Percentiles rank a stretch among this genome's conserved stretches.
Conservation (phyloP, 2,329 filamentous ascomycete species). For the Coniochaeta prunicola region DNA sequence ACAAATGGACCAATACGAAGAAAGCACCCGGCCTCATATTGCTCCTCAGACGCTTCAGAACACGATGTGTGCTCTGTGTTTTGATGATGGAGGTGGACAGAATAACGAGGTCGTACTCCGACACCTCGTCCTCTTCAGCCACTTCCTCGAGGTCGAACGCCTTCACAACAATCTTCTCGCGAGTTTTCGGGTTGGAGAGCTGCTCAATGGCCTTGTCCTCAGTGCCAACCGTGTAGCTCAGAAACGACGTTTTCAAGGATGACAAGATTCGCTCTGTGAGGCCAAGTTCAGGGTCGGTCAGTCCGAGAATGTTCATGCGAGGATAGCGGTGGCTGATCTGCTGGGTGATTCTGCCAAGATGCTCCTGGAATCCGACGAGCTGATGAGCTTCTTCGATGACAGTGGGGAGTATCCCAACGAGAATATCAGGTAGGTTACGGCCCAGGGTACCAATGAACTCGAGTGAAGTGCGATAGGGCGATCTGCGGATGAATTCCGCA, state of each 20-base stretch:
- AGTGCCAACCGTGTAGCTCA: conserved; percentile 19
- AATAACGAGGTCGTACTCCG: conserved; percentile 18
- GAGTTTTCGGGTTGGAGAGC: conserved; percentile 3
- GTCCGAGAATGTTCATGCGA: conserved; percentile 28
- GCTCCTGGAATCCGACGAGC: conserved; percentile 21
- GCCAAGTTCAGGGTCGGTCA: conserved; percentile 22
- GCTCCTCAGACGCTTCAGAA: conserved; percentile 9
- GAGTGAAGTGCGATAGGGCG: conserved; percentile 22
- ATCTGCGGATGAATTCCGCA: conserved; percentile 21
- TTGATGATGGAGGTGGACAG: conserved; percentile 16
- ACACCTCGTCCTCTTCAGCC: conserved; percentile 7
- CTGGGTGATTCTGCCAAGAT: conserved; percentile 23
- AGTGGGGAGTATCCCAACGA: conserved; percentile 15
- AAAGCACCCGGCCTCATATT: conserved; percentile 23
- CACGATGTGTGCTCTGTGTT: not conserved
- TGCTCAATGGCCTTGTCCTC: conserved; percentile 13
- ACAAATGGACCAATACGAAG: conserved; percentile 20
- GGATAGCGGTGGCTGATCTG: conserved; percentile 32
- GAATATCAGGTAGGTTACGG: conserved; percentile 13
- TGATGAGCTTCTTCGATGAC: conserved; percentile 23
- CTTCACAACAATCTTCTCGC: conserved; percentile 11
- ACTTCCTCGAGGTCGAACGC: conserved; percentile 14
- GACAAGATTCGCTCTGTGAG: conserved; percentile 23
- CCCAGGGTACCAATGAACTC: conserved; percentile 19
- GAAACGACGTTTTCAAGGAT: conserved; percentile 22